Evolutionary conservation across 345 rosid genomes (phyloP).

Genomic region (Salix exigua): DNA sequence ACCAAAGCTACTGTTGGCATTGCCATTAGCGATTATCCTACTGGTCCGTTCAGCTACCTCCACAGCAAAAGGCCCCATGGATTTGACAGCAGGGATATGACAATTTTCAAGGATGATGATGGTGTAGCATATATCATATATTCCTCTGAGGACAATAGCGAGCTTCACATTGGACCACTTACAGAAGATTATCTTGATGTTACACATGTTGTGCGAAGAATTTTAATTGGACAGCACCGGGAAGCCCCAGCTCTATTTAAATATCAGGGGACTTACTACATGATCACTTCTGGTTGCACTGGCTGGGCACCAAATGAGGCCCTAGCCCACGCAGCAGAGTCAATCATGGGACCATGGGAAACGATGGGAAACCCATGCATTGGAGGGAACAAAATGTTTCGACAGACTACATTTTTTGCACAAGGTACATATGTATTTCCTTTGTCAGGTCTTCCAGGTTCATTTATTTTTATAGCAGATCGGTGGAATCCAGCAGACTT

Average conservation of each 20-base stretch:
- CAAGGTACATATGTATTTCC: conserved; percentile 88
- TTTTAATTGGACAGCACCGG: conserved; percentile 65
- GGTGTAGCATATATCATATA: conserved; percentile 73
- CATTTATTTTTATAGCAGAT: conserved; percentile 86
- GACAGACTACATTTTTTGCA: conserved; percentile 69
- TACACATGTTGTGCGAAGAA: conserved; percentile 44
- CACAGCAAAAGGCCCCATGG: conserved; percentile 78
- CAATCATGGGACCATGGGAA: conserved; percentile 96
- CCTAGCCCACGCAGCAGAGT: conserved; percentile 74
- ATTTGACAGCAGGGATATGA: conserved; percentile 91
- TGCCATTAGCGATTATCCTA: conserved; percentile 66
- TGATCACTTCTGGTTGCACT: conserved; percentile 87
- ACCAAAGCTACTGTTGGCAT: conserved; percentile 89
- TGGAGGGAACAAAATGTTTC: conserved; percentile 73
- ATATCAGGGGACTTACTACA: conserved; percentile 71
- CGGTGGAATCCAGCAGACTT: conserved; percentile 91
- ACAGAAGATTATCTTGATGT: conserved; percentile 68
- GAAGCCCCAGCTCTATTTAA: conserved; percentile 94
- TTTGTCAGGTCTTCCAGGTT: conserved; percentile 58
- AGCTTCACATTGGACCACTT: conserved; percentile 83
- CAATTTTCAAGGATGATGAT: conserved; percentile 81
- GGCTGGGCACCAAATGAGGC: conserved; percentile 99
- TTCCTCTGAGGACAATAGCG: conserved; percentile 84
- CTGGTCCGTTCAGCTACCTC: conserved; percentile 77
- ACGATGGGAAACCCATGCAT: conserved; percentile 82